Evolutionary conservation across 2,329 filamentous ascomycete genomes (phyloP), one percentile per base, ranked within the genome.

Genomic region (Cordyceps fumosorosea): DNA sequence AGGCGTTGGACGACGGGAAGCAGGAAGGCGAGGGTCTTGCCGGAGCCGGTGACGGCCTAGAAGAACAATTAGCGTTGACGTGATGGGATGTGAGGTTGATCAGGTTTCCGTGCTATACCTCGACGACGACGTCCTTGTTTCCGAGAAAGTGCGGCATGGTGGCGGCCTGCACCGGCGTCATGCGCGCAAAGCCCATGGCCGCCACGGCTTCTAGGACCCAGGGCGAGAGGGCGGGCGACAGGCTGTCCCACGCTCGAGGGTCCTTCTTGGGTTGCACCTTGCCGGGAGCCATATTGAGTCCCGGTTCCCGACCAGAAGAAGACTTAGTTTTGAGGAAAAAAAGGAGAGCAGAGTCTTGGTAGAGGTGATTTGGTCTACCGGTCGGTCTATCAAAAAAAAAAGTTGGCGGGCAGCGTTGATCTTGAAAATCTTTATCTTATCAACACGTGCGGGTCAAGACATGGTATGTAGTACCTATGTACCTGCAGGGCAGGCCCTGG

Each of bases 141-240:
- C 86, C 88, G 76, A 93, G 87, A 72, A 96, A 95, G 57, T 96
- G 84, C 14, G 92, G 91, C 67, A 97, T 89, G 5, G 91, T 89
- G 63, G 91, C 93, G 51, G 93, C 91, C 77, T 98, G 93, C n/a
- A 97, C 93, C 1, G 93, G 93, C 3, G 93, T 97, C 82, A 95
- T 93, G 73, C 89, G 88, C 65, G 82, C 79, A 75, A 96, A 96
- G 64, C 91, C 91, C 88, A 95, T 93, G 66, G 87, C 85, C 56
- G 86, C 81, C 55, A 96, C 87, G 63, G 91, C 92, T 67, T 96
- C 90, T 60, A 95, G 79, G 62, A 95, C 86, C 91, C 93, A 98
- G 84, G 74, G 71, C 37, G 75, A 69, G n/a, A 79, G 70, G 4
- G 73, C 70, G 16, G 77, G 75, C 10, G 71, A 72, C 32, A 79